These are phyloP conservation scores for Clitoria ternatea DNA, from an alignment of 306 rosid species.

Conservation along the genomic window DNA sequence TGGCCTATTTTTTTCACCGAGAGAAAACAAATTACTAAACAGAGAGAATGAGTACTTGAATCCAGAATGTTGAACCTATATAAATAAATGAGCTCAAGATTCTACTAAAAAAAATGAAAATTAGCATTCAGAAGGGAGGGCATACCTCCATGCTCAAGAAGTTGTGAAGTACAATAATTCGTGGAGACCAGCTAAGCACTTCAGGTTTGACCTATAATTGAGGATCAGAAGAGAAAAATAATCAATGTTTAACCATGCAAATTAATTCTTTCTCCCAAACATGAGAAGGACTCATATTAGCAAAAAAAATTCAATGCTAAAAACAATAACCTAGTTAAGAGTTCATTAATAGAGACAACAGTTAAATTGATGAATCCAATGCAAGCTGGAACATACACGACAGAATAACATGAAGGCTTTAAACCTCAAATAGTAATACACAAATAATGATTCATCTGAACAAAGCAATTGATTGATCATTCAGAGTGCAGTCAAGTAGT, in stretches of 20 bases:
- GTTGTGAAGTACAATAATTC: slow-evolving; percentile 81
- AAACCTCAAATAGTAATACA: not conserved
- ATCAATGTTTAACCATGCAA: slow-evolving; percentile 8
- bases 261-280: slow-evolving; percentile 6
- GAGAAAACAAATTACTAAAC: not conserved
- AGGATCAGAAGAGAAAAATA: slow-evolving; percentile 3
- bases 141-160: slow-evolving; percentile 83
- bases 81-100: not conserved
- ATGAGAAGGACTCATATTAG: not conserved
- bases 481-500: not conserved
- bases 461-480: not conserved
- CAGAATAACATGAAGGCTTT: not conserved
- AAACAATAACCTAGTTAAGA: slow-evolving; percentile 7
- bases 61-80: not conserved
- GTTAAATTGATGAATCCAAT: not conserved
- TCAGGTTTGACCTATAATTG: slow-evolving; percentile 77
- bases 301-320: not conserved
- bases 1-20: not conserved
- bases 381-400: not conserved
- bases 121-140: slow-evolving; percentile 7
- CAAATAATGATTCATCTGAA: not conserved
- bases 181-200: slow-evolving; percentile 90
- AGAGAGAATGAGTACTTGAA: not conserved
- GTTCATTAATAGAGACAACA: slow-evolving; percentile 13
- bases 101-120: slow-evolving; percentile 13